Conservation (phyloP, 352 stramenopile genomes). For the Saprolegnia parasitica region DNA sequence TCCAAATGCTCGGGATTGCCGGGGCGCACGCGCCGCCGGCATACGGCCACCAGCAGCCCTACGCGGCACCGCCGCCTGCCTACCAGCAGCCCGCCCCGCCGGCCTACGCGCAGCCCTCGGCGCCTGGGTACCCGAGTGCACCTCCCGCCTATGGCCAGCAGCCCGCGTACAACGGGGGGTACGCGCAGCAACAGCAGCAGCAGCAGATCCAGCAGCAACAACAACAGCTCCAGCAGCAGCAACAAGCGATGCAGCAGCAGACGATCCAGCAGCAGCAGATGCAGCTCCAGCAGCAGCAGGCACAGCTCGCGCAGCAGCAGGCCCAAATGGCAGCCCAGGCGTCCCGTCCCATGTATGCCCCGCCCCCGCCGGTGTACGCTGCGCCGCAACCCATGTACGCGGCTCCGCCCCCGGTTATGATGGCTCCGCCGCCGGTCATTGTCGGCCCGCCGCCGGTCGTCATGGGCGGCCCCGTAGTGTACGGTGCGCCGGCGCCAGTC, state of each 20-base stretch:
- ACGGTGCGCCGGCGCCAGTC: conserved; percentile 29
- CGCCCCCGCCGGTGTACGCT: conserved; percentile 2
- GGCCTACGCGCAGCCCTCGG: conserved; percentile 3
- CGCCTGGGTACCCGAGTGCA: conserved; percentile 5
- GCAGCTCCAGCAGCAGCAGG: conserved; percentile 21
- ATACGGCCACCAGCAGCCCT: conserved; percentile 30
- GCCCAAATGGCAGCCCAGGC: conserved; percentile 18
- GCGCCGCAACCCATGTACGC: conserved; percentile 15
- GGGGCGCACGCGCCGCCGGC: conserved; percentile 8
- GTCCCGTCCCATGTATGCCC: conserved; percentile 24
- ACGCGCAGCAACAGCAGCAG: not conserved
- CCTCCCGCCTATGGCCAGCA: conserved; percentile 24
- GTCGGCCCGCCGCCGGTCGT: conserved; percentile 30
- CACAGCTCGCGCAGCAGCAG: conserved; percentile 27
- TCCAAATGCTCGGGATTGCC: conserved; percentile 50
- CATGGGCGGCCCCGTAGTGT: conserved; percentile 26
- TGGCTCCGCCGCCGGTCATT: conserved; percentile 21
- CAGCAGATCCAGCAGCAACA: conserved; percentile 7
- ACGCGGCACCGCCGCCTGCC: conserved; percentile 31
- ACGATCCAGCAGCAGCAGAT: conserved; percentile 16
- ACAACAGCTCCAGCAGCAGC: conserved; percentile 20
- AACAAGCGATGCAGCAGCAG: conserved; percentile 19
- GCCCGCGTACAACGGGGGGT: conserved; percentile 19
- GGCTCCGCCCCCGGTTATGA: conserved; percentile 16
- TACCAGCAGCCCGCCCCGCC: conserved; percentile 36